Conservation (phyloP, 2,329 filamentous ascomycete species). For the Diatrype stigma region DNA sequence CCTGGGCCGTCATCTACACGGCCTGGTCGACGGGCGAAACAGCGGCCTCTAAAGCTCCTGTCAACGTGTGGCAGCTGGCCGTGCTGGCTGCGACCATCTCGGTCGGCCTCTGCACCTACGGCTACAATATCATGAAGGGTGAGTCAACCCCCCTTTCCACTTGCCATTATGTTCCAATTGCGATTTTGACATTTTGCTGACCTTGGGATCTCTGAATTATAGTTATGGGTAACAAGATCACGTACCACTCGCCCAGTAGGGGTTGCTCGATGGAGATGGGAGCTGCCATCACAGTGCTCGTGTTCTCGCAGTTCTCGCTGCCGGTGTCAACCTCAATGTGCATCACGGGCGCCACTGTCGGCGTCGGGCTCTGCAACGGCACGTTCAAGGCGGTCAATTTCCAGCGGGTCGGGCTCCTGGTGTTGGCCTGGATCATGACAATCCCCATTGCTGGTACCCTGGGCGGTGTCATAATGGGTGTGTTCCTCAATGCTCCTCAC, state of each 20-base stretch:
- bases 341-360: slow-evolving; percentile 74
- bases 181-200: slow-evolving; percentile 11
- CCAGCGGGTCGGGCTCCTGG: slow-evolving; percentile 64
- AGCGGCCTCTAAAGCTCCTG: slow-evolving; percentile 56
- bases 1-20: slow-evolving; percentile 66
- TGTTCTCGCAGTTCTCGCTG: slow-evolving; percentile 72
- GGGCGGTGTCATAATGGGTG: slow-evolving; percentile 46
- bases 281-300: slow-evolving; percentile 69
- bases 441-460: slow-evolving; percentile 59
- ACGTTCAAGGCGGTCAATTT: slow-evolving; percentile 70
- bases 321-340: slow-evolving; percentile 77
- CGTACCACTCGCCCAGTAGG: slow-evolving; percentile 30
- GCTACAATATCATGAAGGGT: slow-evolving; percentile 83
- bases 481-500: slow-evolving; percentile 55
- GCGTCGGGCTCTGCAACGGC: slow-evolving; percentile 74
- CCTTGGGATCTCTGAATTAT: slow-evolving; percentile 13
- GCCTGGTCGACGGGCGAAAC: slow-evolving; percentile 62
- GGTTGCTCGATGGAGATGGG: slow-evolving; percentile 74
- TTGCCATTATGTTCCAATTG: too few relatives aligned
- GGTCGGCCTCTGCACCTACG: slow-evolving; percentile 67
- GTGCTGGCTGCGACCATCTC: slow-evolving; percentile 62
- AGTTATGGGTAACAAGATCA: slow-evolving; percentile 62
- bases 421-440: slow-evolving; percentile 64
- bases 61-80: slow-evolving; percentile 73
- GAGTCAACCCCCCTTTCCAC: slow-evolving; percentile 30